phyloP scores from a whole-genome alignment of 352 stramenopile genomes.

The Pseudoperonospora humuli region DNA sequence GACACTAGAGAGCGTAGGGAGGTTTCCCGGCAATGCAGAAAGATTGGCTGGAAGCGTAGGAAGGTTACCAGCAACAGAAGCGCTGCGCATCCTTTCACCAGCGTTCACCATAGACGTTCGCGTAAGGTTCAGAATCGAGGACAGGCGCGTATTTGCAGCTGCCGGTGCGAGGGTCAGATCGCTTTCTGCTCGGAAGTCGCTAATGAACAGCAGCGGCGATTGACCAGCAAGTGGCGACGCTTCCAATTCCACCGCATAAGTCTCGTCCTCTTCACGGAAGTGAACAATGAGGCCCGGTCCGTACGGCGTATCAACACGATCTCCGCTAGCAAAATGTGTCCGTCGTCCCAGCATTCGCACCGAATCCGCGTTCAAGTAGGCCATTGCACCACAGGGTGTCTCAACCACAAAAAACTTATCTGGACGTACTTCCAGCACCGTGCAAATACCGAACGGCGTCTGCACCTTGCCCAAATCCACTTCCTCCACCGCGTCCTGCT shows the following conservation, averaged over 20 bases:
- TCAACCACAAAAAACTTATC: conserved; percentile 57
- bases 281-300: conserved; percentile 36
- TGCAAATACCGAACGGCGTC: conserved; percentile 45
- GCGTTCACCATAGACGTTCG: conserved; percentile 62
- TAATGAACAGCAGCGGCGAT: conserved; percentile 39
- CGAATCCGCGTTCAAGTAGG: conserved; percentile 42
- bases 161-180: conserved; percentile 23
- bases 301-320: conserved; percentile 48
- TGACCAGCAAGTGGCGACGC: conserved; percentile 14
- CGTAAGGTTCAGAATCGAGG: conserved; percentile 66
- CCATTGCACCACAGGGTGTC: conserved; percentile 35
- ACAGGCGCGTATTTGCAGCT: conserved; percentile 43
- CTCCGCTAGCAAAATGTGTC: conserved; percentile 40
- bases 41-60: conserved; percentile 33
- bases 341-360: conserved; percentile 41
- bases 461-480: conserved; percentile 31
- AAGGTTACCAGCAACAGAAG: conserved; percentile 42
- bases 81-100: conserved; percentile 50
- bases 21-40: conserved; percentile 25
- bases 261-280: conserved; percentile 50
- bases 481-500: conserved; percentile 19
- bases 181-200: conserved; percentile 37
- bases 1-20: conserved; percentile 62
- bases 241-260: conserved; percentile 49
- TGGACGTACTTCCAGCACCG: conserved; percentile 34